Percentiles rank a stretch among this genome's conserved stretches.
These are phyloP conservation scores for Stachybotrys chlorohalonatus DNA, from an alignment of 2,329 filamentous ascomycete species.

Conservation along the genomic window DNA sequence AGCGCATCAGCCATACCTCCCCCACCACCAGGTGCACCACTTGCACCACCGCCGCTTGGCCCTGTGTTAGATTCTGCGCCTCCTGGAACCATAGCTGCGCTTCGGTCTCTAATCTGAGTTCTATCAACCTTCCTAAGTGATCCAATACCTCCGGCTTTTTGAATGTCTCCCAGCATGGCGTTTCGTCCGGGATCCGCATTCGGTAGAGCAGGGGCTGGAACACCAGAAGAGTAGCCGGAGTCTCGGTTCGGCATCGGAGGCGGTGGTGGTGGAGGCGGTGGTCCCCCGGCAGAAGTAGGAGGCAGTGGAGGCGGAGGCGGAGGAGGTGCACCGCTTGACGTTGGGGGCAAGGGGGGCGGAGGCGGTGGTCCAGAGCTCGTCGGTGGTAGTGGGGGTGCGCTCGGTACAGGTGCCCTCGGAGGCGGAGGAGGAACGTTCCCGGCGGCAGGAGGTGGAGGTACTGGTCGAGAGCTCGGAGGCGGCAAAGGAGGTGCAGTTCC, in stretches of 20 bases:
- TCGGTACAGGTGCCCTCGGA: constrained; percentile 11
- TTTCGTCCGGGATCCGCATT: constrained; percentile 37
- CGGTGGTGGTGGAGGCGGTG: constrained; percentile 36
- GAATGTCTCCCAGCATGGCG: constrained; percentile 63
- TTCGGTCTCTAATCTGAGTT: constrained; percentile 61
- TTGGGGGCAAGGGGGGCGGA: constrained; percentile 38
- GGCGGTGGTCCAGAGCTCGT: constrained; percentile 15
- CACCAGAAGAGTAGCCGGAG: constrained; percentile 47
- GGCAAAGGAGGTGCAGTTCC: constrained; percentile 38
- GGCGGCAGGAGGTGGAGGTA: constrained; percentile 41
- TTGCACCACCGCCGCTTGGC: constrained; percentile 41
- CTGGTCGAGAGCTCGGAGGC: constrained; percentile 40
- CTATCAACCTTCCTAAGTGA: constrained; percentile 69
- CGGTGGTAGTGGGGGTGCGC: constrained; percentile 24
- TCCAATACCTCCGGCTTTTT: constrained; percentile 56
- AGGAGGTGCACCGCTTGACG: constrained; percentile 31
- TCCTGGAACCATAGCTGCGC: constrained; percentile 50
- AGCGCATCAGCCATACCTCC: constrained; percentile 75
- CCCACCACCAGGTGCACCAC: constrained; percentile 42
- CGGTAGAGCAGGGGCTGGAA: constrained; percentile 35
- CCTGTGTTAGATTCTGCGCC: constrained; percentile 39
- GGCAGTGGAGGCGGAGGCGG: constrained; percentile 27
- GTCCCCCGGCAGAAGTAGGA: constrained; percentile 24
- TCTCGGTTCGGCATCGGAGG: constrained; percentile 49
- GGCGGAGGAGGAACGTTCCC: constrained; percentile 26